A percentile compares a stretch with the other conserved stretches of the same genome.
These are phyloP conservation scores for Cladosporium sp. DNA, from an alignment of 2,329 filamentous ascomycete genomes.

Conservation along the genomic window DNA sequence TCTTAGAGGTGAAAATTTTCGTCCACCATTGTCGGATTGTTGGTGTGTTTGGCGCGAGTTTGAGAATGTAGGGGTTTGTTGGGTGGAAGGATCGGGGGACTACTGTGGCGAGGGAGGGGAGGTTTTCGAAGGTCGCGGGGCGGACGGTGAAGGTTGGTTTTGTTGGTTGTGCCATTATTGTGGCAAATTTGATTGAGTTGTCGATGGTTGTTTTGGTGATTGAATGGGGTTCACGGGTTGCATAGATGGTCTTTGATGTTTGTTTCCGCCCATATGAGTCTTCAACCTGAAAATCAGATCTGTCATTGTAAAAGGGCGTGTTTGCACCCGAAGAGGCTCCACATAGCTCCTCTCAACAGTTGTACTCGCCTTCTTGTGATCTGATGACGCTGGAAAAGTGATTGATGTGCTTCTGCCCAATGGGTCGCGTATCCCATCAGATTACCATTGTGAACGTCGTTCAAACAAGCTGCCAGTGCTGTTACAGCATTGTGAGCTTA, in stretches of 20 bases:
- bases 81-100: slow-evolving; percentile 26
- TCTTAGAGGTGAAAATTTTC: slow-evolving; percentile 18
- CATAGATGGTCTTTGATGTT: too few species aligned
- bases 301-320: neutral
- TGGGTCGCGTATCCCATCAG: too few species aligned
- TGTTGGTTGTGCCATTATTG: neutral
- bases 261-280: neutral
- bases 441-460: too few species aligned
- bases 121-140: neutral
- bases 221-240: neutral
- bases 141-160: neutral
- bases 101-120: slow-evolving; percentile 23
- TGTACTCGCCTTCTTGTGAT: too few species aligned
- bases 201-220: neutral
- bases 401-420: too few species aligned
- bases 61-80: slow-evolving; percentile 21
- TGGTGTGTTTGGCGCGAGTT: slow-evolving; percentile 22
- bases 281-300: neutral
- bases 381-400: too few species aligned
- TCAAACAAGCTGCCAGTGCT: too few species aligned
- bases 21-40: slow-evolving; percentile 20
- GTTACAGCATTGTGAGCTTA: too few species aligned
- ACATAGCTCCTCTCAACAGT: neutral
- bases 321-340: neutral
- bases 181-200: too few species aligned